Evolutionary conservation across 495 filamentous ascomycete species (phyloP).

Genomic region (Hypoxylon lienhwacheense): DNA sequence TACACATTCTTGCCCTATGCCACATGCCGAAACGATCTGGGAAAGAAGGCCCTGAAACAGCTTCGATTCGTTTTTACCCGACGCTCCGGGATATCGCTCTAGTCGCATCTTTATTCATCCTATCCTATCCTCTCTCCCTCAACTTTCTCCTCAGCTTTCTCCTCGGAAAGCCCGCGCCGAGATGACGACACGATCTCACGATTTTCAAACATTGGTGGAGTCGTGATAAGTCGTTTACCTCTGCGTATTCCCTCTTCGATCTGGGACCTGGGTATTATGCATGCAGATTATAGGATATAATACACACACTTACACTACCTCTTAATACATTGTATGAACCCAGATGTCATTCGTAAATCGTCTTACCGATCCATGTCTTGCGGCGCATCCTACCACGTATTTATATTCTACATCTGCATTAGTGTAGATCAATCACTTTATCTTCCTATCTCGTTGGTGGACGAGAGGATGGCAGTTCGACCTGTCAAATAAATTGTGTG

Average conservation of each 20-base stretch:
- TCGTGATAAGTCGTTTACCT: not conserved
- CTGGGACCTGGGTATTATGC: not conserved
- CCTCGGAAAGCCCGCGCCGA: too few relatives aligned
- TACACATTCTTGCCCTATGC: too few relatives aligned
- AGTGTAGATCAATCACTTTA: not conserved
- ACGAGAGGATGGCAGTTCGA: not conserved
- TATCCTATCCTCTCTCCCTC: not conserved
- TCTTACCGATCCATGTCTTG: not conserved
- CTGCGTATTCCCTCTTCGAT: too few relatives aligned
- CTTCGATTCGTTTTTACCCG: slow-evolving; percentile 13
- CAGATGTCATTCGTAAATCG: too few relatives aligned
- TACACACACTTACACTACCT: too few relatives aligned
- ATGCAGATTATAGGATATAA: too few relatives aligned
- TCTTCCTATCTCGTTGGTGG: not conserved
- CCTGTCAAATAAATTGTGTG: too few relatives aligned
- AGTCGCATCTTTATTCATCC: slow-evolving; percentile 4
- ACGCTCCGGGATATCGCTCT: slow-evolving; percentile 9
- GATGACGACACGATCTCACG: slow-evolving; percentile 12
- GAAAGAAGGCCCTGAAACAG: slow-evolving; percentile 19
- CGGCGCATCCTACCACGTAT: not conserved
- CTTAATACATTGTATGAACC: too few relatives aligned
- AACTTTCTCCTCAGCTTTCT: too few relatives aligned
- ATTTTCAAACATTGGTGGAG: not conserved
- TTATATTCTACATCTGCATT: too few relatives aligned
- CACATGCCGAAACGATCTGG: too few relatives aligned